Evolutionary conservation across 495 filamentous ascomycete species (phyloP), one percentile per base, ranked within the genome.

Genomic region (Thermothielavioides terrestris): DNA sequence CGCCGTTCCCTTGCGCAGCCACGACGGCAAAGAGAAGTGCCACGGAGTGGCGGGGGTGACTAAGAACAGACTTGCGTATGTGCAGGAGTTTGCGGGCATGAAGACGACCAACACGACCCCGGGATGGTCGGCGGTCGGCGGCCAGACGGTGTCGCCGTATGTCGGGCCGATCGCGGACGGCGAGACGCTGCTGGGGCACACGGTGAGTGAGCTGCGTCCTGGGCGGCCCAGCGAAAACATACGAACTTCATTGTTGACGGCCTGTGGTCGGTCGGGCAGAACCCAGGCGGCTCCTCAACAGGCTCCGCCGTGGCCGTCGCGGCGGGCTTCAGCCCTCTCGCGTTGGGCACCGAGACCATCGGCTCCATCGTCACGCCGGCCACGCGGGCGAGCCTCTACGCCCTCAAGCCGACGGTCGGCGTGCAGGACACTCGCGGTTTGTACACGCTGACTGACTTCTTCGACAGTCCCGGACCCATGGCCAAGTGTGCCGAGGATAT

Each of bases 311-410:
- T 73, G 8, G 66, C 56, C 20, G 66, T 70, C 6, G 64, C 71
- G 5, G 67, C 71, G 30, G 72, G 72, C n/a, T 73, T 69, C 21
- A 59, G 66, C 2, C 65, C 73, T 0, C 43, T 74, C 11, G 42
- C 71, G 0, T 48, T 78, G 0, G 75, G 74, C 0, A 71, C 72
- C 5, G 76, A 78, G 42, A 75, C 74, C 2, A 61, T 68, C 42
- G 70, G 73, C 0, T 77, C 71, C 2, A 62, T 76, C 17, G 42
- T 73, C 12, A 46, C 43, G 2, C 70, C 75, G 0, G 63, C 70
- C 2, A 65, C 55, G n/a, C 50, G 66, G 3, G 67, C 69, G 10
- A 70, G 64, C 1, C 47, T 78, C 10, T 77, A 76, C 46, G 66
- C 61, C 12, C 18, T 62, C 18, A 62, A 63, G 47, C 41, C 55